Conservation (phyloP, 2,329 filamentous ascomycete genomes). For the Fusarium staphyleae region DNA sequence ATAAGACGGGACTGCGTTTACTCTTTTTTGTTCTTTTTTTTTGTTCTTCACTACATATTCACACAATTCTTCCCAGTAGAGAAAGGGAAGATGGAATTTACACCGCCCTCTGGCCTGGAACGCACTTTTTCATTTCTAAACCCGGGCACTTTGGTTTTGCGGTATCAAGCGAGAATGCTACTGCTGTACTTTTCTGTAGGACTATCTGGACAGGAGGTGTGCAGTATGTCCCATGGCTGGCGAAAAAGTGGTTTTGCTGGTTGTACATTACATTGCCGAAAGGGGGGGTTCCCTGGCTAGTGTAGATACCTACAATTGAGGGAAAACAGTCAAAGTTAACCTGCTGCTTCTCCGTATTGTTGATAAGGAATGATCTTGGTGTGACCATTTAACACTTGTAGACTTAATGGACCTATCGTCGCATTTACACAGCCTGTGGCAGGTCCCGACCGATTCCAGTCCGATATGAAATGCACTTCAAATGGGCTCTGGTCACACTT, state of each 20-base stretch:
- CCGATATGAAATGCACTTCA: no score
- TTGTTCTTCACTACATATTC: constrained; percentile 39
- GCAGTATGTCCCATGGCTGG: constrained; percentile 25
- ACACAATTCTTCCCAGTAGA: constrained; percentile 22
- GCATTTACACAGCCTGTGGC: no score
- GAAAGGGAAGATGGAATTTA: constrained; percentile 32
- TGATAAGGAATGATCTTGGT: not conserved
- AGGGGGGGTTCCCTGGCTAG: constrained; percentile 29
- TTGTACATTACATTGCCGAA: constrained; percentile 38
- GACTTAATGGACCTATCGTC: no score
- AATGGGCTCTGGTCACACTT: no score
- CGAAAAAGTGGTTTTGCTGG: constrained; percentile 29
- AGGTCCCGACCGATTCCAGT: no score
- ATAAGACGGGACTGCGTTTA: constrained; percentile 24
- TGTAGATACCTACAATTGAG: constrained; percentile 42
- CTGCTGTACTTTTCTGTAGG: constrained; percentile 40
- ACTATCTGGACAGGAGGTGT: constrained; percentile 36
- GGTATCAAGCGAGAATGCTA: constrained; percentile 36
- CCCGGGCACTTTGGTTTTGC: constrained; percentile 32
- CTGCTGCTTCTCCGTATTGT: not conserved
- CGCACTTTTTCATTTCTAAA: constrained; percentile 26
- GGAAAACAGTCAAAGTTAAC: constrained; percentile 38
- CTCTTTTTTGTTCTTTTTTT: constrained; percentile 29
- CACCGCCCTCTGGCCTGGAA: constrained; percentile 34
- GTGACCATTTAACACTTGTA: no score